phyloP scores from a whole-genome alignment of 257 asterid species.

The Asclepias syriaca region DNA sequence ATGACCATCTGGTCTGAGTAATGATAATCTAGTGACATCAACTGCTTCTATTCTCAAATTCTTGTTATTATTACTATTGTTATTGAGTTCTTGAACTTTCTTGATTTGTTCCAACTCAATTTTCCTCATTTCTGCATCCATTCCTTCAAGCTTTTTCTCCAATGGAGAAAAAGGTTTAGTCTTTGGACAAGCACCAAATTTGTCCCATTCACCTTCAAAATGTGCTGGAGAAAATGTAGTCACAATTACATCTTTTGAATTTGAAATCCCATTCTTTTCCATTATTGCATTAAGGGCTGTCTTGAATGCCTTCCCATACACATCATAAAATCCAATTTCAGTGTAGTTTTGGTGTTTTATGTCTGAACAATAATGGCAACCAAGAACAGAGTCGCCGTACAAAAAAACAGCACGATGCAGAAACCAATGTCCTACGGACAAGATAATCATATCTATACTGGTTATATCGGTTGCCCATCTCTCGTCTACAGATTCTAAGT shows the following conservation, averaged over 20 bases:
- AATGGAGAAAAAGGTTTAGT: slow-evolving; percentile 39
- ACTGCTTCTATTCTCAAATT: slow-evolving; percentile 42
- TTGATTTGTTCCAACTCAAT: slow-evolving; percentile 33
- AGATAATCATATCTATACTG: slow-evolving; percentile 41
- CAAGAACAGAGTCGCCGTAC: slow-evolving; percentile 34
- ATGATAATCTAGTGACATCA: slow-evolving; percentile 57
- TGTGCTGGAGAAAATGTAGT: slow-evolving; percentile 74
- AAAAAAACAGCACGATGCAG: slow-evolving; percentile 41
- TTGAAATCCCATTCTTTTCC: slow-evolving; percentile 14
- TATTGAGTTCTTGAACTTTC: slow-evolving; percentile 21
- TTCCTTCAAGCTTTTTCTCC: slow-evolving; percentile 47
- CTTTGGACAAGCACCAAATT: slow-evolving; percentile 62
- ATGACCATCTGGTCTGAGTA: slow-evolving; percentile 76
- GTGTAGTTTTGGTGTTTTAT: slow-evolving; percentile 27
- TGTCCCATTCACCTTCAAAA: slow-evolving; percentile 88
- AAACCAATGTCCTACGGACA: slow-evolving; percentile 75
- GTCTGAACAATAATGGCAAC: slow-evolving; percentile 48
- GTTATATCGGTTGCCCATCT: slow-evolving; percentile 53
- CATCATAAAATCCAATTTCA: slow-evolving; percentile 57
- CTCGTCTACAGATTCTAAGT: slow-evolving; percentile 52
- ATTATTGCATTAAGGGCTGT: slow-evolving; percentile 38
- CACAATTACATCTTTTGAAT: slow-evolving; percentile 33
- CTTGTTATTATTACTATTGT: slow-evolving; percentile 16
- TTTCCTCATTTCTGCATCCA: slow-evolving; percentile 64
- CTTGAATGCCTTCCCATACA: slow-evolving; percentile 39